Conservation (phyloP, 2,329 filamentous ascomycete genomes). For the Nothophoma quercina region DNA sequence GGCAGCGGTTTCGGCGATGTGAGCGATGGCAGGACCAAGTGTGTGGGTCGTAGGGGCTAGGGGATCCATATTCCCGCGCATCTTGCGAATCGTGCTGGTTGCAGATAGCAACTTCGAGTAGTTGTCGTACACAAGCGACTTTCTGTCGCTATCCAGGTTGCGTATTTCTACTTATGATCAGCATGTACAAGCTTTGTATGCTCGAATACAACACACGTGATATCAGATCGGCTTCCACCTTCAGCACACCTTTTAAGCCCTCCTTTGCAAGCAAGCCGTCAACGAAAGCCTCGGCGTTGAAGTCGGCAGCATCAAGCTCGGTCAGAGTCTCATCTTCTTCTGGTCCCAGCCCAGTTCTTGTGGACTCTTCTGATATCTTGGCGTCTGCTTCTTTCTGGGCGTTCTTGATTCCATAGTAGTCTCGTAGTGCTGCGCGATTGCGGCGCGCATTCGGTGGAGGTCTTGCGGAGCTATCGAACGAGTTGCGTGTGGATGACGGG, state of each 20-base stretch:
- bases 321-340: constrained; percentile 65
- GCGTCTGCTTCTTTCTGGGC: constrained; percentile 44
- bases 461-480: constrained; percentile 59
- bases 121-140: constrained; percentile 97
- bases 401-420: constrained; percentile 87
- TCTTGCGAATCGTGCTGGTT: constrained; percentile 92
- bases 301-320: constrained; percentile 77
- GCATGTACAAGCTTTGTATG: not conserved
- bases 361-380: constrained; percentile 43
- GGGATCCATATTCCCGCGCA: constrained; percentile 83
- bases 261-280: constrained; percentile 66
- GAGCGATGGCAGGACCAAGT: constrained; percentile 74
- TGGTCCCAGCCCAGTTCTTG: constrained; percentile 42
- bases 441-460: constrained; percentile 59
- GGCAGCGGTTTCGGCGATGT: constrained; percentile 71
- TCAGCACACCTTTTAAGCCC: constrained; percentile 72
- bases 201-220: constrained; percentile 46
- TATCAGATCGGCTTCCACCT: constrained; percentile 73
- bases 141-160: constrained; percentile 92
- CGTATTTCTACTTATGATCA: constrained; percentile 69
- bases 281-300: constrained; percentile 76
- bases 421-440: constrained; percentile 86
- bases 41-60: constrained; percentile 76
- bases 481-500: constrained; percentile 79
- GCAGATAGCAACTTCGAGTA: constrained; percentile 97